A percentile compares a stretch with the other conserved stretches of the same genome.
These are phyloP conservation scores for Volvox reticuliferus DNA, from an alignment of 139 green algal genomes.

Conservation along the genomic window DNA sequence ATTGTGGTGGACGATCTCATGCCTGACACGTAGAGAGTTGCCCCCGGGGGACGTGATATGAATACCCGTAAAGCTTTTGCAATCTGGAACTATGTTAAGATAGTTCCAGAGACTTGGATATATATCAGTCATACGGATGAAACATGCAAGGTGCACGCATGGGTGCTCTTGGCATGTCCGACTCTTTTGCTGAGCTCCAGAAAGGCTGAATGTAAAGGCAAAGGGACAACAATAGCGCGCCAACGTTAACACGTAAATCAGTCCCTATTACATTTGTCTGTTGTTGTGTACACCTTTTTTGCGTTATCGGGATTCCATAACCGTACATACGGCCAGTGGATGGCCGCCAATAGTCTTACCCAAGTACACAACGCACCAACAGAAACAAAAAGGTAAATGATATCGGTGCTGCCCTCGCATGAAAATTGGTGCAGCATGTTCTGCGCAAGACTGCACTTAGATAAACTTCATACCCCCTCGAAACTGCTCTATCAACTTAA, in stretches of 20 bases:
- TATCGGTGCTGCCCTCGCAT: background rate
- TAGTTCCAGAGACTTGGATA: too few species aligned
- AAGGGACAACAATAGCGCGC: too few species aligned
- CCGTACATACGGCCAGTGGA: background rate
- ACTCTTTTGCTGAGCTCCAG: too few species aligned
- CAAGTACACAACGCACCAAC: background rate
- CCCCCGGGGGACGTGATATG: too few species aligned
- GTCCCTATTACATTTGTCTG: background rate
- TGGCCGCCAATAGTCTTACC: background rate
- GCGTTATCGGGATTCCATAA: background rate
- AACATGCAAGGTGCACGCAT: too few species aligned
- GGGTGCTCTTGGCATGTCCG: too few species aligned
- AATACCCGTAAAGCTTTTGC: too few species aligned
- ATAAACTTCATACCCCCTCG: background rate
- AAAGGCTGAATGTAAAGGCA: too few species aligned
- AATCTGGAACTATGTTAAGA: too few species aligned
- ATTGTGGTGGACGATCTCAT: slow-evolving; percentile 15
- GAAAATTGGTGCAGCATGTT: slow-evolving; percentile 15
- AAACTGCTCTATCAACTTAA: background rate
- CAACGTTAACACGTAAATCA: too few species aligned
- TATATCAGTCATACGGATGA: too few species aligned
- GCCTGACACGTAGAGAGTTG: background rate
- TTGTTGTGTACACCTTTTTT: slow-evolving; percentile 14
- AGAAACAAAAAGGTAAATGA: background rate
- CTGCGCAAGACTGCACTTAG: background rate